Percentiles rank a stretch among this genome's conserved stretches.
Evolutionary conservation across 805 yeast genomes (phyloP).

Genomic region (Kurtzmaniella fragi): DNA sequence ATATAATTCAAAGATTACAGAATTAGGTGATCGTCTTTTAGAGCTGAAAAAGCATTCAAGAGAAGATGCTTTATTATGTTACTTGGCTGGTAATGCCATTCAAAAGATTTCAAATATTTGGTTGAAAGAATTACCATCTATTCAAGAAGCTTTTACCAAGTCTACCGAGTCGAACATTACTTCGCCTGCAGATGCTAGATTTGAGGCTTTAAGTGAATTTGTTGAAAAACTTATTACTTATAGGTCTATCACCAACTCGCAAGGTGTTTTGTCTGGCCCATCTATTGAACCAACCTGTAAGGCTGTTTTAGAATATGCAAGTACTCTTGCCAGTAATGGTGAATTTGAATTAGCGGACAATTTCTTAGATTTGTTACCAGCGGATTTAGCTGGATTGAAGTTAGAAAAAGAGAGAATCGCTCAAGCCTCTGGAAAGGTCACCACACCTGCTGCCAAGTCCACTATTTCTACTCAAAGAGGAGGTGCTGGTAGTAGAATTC

Average conservation of each 20-base stretch:
- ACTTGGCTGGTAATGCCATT: slow-evolving; percentile 74
- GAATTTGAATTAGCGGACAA: slow-evolving; percentile 75
- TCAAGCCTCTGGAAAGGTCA: slow-evolving; percentile 48
- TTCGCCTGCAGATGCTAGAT: slow-evolving; percentile 79
- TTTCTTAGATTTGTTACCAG: slow-evolving; percentile 68
- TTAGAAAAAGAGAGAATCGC: slow-evolving; percentile 74
- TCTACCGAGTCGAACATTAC: slow-evolving; percentile 37
- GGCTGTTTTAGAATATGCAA: slow-evolving; percentile 77
- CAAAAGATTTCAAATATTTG: slow-evolving; percentile 78
- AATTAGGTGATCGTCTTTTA: slow-evolving; percentile 75
- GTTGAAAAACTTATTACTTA: slow-evolving; percentile 81
- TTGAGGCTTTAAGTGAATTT: slow-evolving; percentile 73
- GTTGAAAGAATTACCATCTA: slow-evolving; percentile 61
- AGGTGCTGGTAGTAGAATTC: no score
- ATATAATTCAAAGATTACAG: slow-evolving; percentile 52
- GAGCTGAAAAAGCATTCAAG: slow-evolving; percentile 40
- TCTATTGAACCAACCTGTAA: slow-evolving; percentile 47
- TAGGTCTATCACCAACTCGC: slow-evolving; percentile 43
- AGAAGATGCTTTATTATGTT: slow-evolving; percentile 71
- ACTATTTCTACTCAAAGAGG: slow-evolving; percentile 2
- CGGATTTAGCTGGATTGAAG: slow-evolving; percentile 62
- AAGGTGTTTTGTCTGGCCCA: slow-evolving; percentile 33
- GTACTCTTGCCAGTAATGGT: slow-evolving; percentile 74
- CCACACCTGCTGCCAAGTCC: slow-evolving; percentile 5
- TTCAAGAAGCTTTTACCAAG: slow-evolving; percentile 41